A percentile compares a stretch with the other conserved stretches of the same genome.
These are phyloP conservation scores for Vigna angularis DNA, from an alignment of 306 rosid species.

Conservation along the genomic window DNA sequence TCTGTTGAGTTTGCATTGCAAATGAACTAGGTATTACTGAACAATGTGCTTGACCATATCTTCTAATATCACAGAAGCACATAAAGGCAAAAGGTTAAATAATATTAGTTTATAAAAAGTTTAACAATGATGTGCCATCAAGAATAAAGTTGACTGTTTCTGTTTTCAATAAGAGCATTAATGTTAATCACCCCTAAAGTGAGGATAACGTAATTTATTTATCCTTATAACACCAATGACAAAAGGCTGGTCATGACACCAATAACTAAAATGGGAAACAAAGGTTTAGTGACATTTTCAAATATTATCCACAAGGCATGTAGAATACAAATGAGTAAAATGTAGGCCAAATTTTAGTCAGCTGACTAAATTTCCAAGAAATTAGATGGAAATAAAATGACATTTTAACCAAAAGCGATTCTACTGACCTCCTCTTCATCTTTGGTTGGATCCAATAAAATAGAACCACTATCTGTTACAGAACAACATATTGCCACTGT, in stretches of 20 bases:
- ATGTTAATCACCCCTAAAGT: neutral
- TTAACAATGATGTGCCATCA: neutral
- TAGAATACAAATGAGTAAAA: neutral
- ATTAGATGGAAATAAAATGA: constrained; percentile 16
- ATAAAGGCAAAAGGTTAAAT: neutral
- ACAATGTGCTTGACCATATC: neutral
- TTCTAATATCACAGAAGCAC: neutral
- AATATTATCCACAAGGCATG: neutral
- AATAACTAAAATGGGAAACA: constrained; percentile 6
- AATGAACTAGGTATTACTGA: constrained; percentile 3
- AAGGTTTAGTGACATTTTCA: neutral
- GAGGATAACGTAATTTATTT: neutral
- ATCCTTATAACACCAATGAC: neutral
- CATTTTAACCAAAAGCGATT: neutral
- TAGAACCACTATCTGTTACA: constrained; percentile 66
- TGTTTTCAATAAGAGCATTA: neutral
- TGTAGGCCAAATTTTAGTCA: constrained; percentile 11
- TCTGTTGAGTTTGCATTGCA: neutral
- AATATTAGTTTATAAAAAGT: no score
- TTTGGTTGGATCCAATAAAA: constrained; percentile 85
- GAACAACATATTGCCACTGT: constrained; percentile 92
- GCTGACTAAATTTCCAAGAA: constrained; percentile 11
- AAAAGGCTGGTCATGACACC: neutral
- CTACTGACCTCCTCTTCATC: constrained; percentile 86
- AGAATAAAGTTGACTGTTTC: neutral